These are phyloP conservation scores for Daedaleopsis nitida DNA, from an alignment of 768 basidiomycete species.

Conservation along the genomic window DNA sequence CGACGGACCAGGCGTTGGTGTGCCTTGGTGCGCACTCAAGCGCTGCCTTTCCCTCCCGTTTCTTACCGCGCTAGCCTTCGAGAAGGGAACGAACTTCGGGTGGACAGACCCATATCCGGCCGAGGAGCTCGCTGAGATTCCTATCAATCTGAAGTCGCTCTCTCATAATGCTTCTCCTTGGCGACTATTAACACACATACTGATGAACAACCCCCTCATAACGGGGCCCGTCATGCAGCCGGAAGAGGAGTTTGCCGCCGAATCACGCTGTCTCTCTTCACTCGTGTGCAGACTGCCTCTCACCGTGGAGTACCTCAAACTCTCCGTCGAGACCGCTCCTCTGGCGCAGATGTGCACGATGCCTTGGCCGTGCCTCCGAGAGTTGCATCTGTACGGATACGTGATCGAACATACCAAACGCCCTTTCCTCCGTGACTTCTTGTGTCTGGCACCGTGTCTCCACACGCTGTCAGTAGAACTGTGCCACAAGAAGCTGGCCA, in stretches of 20 bases:
- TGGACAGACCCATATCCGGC: not conserved
- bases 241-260: not conserved
- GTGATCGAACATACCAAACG: not conserved
- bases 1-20: no score
- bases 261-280: not conserved
- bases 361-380: not conserved
- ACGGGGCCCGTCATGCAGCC: not conserved
- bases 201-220: not conserved
- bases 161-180: not conserved
- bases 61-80: no score
- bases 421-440: not conserved
- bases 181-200: no score
- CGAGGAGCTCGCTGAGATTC: not conserved
- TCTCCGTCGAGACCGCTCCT: not conserved
- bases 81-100: not conserved
- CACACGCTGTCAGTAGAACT: not conserved
- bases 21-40: no score
- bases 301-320: not conserved
- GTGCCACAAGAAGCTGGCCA: not conserved
- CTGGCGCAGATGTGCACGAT: not conserved
- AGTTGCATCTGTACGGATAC: not conserved
- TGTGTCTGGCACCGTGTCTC: not conserved
- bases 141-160: not conserved
- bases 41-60: no score
- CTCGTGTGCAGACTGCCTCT: not conserved